Evolutionary conservation across 768 basidiomycete species (phyloP).

Genomic region (button mushroom (Agaricus bisporus)): DNA sequence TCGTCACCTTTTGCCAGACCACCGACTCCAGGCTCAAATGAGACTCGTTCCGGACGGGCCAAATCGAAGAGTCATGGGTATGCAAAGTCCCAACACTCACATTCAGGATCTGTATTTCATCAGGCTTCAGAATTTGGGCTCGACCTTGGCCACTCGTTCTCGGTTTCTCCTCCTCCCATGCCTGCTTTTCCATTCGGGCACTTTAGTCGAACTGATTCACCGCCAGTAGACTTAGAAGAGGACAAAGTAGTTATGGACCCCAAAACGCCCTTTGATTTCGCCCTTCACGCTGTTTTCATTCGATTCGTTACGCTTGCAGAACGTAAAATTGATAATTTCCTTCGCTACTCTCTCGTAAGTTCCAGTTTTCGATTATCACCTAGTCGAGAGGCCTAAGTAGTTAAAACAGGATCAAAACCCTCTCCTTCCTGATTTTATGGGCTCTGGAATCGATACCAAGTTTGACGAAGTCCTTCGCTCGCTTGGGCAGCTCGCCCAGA

Average conservation of each 20-base stretch:
- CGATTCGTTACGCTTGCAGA: constrained; percentile 80
- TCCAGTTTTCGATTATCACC: not conserved
- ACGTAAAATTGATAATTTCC: constrained; percentile 69
- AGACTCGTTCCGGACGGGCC: constrained; percentile 27
- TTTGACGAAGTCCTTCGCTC: constrained; percentile 86
- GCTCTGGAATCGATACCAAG: constrained; percentile 62
- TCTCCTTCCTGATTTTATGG: constrained; percentile 61
- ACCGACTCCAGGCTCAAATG: constrained; percentile 51
- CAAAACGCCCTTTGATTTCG: constrained; percentile 83
- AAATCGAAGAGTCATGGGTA: constrained; percentile 53
- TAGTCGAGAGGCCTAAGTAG: not conserved
- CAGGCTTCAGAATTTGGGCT: constrained; percentile 60
- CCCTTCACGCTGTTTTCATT: constrained; percentile 83
- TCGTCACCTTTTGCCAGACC: constrained; percentile 44
- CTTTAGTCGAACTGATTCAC: constrained; percentile 43
- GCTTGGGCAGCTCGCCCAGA: constrained; percentile 80
- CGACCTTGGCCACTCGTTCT: constrained; percentile 50
- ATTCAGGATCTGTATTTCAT: constrained; percentile 70
- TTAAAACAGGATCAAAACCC: constrained; percentile 59
- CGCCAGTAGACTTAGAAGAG: constrained; percentile 52
- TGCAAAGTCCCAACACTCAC: constrained; percentile 72
- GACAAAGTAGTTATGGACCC: constrained; percentile 66
- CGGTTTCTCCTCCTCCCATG: constrained; percentile 70
- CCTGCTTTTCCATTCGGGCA: constrained; percentile 67
- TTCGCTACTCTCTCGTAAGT: constrained; percentile 63